These are phyloP conservation scores for Cadophora luteo-olivacea DNA, from an alignment of 2,329 filamentous ascomycete species.

Conservation along the genomic window DNA sequence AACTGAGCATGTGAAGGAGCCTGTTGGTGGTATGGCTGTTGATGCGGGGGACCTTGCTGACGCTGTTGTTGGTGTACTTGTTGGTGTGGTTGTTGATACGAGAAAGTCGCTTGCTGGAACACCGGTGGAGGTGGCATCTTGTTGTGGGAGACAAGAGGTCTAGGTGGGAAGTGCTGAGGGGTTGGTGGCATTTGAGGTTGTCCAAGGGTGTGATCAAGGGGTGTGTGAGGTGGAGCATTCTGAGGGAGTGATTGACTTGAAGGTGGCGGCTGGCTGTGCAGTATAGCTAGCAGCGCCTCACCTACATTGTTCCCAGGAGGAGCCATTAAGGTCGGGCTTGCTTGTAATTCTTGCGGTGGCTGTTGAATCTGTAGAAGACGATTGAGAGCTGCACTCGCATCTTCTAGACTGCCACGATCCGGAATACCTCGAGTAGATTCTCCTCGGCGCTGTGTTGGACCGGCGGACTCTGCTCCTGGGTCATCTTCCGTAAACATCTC, in stretches of 20 bases:
- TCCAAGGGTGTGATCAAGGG: conserved; percentile 59
- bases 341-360: conserved; percentile 56
- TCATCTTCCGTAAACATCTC: conserved; percentile 70
- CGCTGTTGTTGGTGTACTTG: conserved; percentile 19
- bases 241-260: conserved; percentile 26
- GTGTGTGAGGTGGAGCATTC: conserved; percentile 54
- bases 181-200: conserved; percentile 60
- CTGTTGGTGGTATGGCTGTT: conserved; percentile 30
- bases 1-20: conserved; percentile 16
- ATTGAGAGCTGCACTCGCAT: conserved; percentile 56
- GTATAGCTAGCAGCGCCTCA: conserved; percentile 61
- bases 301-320: conserved; percentile 43
- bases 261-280: conserved; percentile 46
- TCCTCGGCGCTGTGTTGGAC: conserved; percentile 15
- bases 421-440: conserved; percentile 24
- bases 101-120: conserved; percentile 47
- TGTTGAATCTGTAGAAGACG: conserved; percentile 63
- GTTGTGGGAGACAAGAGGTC: conserved; percentile 51
- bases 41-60: conserved; percentile 22
- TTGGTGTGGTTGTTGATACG: conserved; percentile 36
- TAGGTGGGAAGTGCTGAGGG: conserved; percentile 63
- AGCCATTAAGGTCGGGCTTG: conserved; percentile 24
- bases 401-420: conserved; percentile 53
- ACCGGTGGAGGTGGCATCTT: conserved; percentile 54
- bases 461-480: conserved; percentile 39